Evolutionary conservation across 345 rosid species (phyloP), one percentile per base, ranked within the genome.

Genomic region (Microthlaspi erraticum): DNA sequence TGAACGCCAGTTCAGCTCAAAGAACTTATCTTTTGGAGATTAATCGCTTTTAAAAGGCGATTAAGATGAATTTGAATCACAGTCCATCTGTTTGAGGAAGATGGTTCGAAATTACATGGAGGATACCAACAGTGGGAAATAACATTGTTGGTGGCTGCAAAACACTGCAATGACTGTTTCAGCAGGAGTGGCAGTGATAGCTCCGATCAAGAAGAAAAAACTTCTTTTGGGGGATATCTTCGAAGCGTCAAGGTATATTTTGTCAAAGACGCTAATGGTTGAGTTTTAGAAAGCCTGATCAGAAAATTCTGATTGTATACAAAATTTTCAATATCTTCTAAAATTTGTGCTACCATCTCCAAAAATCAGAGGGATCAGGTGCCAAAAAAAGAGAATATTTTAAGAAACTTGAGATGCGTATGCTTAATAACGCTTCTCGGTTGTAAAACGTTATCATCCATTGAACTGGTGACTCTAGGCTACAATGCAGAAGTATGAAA

Each of bases 401-500:
- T 85, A 87, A 85, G 71, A 88, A 81, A 71, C n/a, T n/a, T n/a
- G n/a, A n/a, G n/a, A n/a, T n/a, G n/a, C n/a, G n/a, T n/a, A n/a
- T n/a, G n/a, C n/a, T n/a, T n/a, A 79, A 83, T 64, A 79, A 88
- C 64, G 81, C 82, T 18, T 18, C 66, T 33, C 68, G 66, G 76
- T 51, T 83, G 74, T 79, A 77, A 69, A 67, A 26, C 2, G 26
- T 69, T 10, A 79, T 86, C 11, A 54, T 70, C 4, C 87, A 80
- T 46, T 26, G 89, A 76, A 19, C 61, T 93, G 57, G 44, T 68
- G 37, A 76, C 78, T 52, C 74, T 87, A 8, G 97, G 93, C 43
- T 87, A 90, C 29, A 85, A 90, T 53, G 84, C 93, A 44, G 79
- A 89, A 1, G 73, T 87, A 54, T 90, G 96, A 85, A 90, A 74